Evolutionary conservation across 2,329 filamentous ascomycete species (phyloP), one percentile per base, ranked within the genome.

Genomic region (Metarhizium brunneum): DNA sequence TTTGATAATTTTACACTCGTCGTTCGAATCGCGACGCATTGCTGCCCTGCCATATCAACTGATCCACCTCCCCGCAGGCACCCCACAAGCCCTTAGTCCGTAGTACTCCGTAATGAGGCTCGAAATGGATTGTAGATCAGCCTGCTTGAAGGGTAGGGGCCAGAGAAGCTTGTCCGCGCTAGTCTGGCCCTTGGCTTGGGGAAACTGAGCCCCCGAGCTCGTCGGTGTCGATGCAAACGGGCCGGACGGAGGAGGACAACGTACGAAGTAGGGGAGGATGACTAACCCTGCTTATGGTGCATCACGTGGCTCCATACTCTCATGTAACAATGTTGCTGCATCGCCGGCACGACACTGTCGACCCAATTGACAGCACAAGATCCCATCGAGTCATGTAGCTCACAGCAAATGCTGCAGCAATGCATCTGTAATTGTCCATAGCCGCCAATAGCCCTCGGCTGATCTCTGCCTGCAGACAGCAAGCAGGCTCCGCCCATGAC

Each of bases 301-400:
- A 49, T 54, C 52, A 54, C 52, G 52, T 54, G 52, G 45, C 32
- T 40, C 42, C 18, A 42, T 25, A 29, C 13, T 29, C 36, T 35
- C 43, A 32, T 18, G 25, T 25, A 25, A 25, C 25, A 25, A 25
- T 25, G 52, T 40, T 18, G 40, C 35, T 25, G 45, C 52, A 54
- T 30, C 16, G 8, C 45, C 52, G 18, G 20, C 20, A 38, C 14
- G 10, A 18, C 20, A n/a, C 40, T 32, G 42, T 36, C 40, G 25
- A 42, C 38, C 25, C 42, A 45, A 47, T 53, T 53, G 32, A 14
- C 11, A 32, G 50, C 30, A 50, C 30, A 43, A 35, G n/a, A 18
- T 29, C 47, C 11, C 16, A 49, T 50, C 47, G 36, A 50, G 38
- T 6, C 8, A 48, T 16, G 29, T 11, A 25, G n/a, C 42, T 14